Evolutionary conservation across 2,329 filamentous ascomycete species (phyloP).

Genomic region (Trematosphaeria pertusa): DNA sequence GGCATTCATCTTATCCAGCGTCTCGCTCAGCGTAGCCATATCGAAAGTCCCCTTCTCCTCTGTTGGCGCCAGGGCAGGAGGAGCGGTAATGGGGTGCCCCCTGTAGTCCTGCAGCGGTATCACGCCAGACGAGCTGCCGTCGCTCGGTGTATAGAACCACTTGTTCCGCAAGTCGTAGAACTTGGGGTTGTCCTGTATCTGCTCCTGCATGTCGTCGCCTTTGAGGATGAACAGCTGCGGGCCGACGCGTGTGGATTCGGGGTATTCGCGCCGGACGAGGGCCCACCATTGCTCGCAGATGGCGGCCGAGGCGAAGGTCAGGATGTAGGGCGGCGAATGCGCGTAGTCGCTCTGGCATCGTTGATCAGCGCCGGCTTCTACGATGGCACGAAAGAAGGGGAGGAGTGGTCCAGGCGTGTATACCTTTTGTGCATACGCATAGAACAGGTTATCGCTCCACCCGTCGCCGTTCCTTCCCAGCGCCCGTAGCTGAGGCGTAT

Average conservation of each 20-base stretch:
- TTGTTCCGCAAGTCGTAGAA: slow-evolving; percentile 39
- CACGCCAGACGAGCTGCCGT: slow-evolving; percentile 30
- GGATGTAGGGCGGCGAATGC: slow-evolving; percentile 40
- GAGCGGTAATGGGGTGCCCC: slow-evolving; percentile 25
- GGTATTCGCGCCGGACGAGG: slow-evolving; percentile 40
- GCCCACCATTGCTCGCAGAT: slow-evolving; percentile 43
- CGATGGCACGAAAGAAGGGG: neutral
- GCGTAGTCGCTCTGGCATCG: slow-evolving; percentile 35
- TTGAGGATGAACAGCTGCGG: slow-evolving; percentile 45
- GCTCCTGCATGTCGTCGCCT: slow-evolving; percentile 41
- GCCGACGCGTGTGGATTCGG: slow-evolving; percentile 36
- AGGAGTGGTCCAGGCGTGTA: slow-evolving; percentile 6
- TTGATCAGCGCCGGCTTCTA: slow-evolving; percentile 14
- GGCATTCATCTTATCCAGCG: slow-evolving; percentile 32
- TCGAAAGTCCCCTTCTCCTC: slow-evolving; percentile 20
- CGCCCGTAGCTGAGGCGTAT: slow-evolving; percentile 1
- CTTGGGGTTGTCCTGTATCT: slow-evolving; percentile 39
- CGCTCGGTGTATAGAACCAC: slow-evolving; percentile 43
- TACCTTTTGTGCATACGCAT: slow-evolving; percentile 46
- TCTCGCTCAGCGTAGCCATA: slow-evolving; percentile 30
- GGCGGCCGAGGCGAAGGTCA: slow-evolving; percentile 42
- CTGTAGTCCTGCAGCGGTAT: slow-evolving; percentile 40
- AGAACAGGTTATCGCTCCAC: slow-evolving; percentile 34
- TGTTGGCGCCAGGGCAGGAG: slow-evolving; percentile 6
- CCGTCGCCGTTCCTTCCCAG: slow-evolving; percentile 15